These are phyloP conservation scores for Borovskyia barvae DNA, from an alignment of 208 protist genomes.

Conservation along the genomic window DNA sequence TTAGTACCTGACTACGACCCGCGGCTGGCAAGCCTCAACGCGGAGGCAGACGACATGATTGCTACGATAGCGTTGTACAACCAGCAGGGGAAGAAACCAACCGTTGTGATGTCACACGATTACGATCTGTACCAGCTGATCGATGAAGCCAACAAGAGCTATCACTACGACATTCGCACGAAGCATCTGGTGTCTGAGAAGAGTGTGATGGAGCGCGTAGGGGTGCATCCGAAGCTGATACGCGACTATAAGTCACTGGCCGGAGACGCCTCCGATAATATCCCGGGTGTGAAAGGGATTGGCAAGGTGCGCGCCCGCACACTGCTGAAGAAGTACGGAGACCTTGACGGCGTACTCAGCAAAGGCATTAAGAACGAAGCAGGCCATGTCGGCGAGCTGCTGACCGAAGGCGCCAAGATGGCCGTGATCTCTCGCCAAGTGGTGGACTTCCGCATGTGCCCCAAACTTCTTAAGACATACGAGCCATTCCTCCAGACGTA, in stretches of 20 bases:
- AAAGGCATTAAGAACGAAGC: conserved; percentile 63
- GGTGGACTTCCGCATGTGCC: conserved; percentile 83
- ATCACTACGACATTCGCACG: conserved; percentile 87
- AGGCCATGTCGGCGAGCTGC: conserved; percentile 56
- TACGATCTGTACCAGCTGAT: conserved; percentile 89
- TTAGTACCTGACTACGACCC: conserved; percentile 77
- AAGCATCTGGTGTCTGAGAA: conserved; percentile 86
- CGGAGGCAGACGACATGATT: conserved; percentile 92
- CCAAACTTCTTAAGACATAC: conserved; percentile 63
- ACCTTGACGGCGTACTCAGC: conserved; percentile 77
- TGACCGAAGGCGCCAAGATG: conserved; percentile 47
- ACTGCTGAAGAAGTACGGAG: conserved; percentile 87
- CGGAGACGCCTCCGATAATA: conserved; percentile 84
- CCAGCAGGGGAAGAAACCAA: conserved; percentile 71
- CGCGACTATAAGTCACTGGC: conserved; percentile 87
- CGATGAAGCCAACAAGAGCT: conserved; percentile 65
- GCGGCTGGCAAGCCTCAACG: conserved; percentile 63
- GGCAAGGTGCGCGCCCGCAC: conserved; percentile 76
- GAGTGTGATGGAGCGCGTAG: conserved; percentile 71
- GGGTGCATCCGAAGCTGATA: conserved; percentile 81
- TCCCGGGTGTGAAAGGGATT: conserved; percentile 85
- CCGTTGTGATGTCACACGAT: conserved; percentile 87
- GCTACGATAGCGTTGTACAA: conserved; percentile 73
- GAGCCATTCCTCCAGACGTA: conserved; percentile 73
- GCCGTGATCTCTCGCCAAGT: conserved; percentile 69